Evolutionary conservation across 192 early-diverging fungal genomes (phyloP), one percentile per base, ranked within the genome.

Genomic region (Coemansia sp.): DNA sequence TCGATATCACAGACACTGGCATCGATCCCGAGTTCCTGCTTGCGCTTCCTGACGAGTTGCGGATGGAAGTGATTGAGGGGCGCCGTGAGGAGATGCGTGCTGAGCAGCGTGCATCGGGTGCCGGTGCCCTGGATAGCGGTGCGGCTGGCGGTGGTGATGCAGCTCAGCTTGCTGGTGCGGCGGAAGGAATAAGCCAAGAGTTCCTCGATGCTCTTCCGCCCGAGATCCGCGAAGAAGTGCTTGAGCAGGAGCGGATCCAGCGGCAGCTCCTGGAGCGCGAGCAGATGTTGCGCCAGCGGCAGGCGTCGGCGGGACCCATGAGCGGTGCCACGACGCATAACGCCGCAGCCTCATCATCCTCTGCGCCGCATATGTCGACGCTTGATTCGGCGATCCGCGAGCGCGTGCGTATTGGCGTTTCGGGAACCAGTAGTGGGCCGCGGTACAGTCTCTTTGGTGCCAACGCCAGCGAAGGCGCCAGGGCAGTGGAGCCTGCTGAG

Each of bases 11-110:
- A 1, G 94, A 93, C 19, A 92, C 91, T 18, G 97, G 94, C 9
- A 99, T 99, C 49, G 97, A 99, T 68, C 86, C 88, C 6, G 91
- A 91, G 66, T 99, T 99, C 74, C 82, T 99, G 61, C 89, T 92
- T 67, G 97, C 97, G 3, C 80, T 99, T 32, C 97, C 97, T 0
- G 96, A 97, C 37, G 95, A 98, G 54, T 75, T 99, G 71, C 91
- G 94, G 48, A 87, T 89, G 68, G 97, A 99, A 79, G 95, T 98
- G 8, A 84, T 97, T 42, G 91, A 90, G 66, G 88, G 94, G 60
- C 95, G 97, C 44, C 73, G 88, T 21, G 84, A 85, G 38, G 89
- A 93, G 56, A 61, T 76, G 53, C 75, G 76, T 21, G 48, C 62
- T 12, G 72, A 74, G 60, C 71, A 61, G 41, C 70, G 68, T 5